Base-by-base conservation (phyloP, 2,329 filamentous ascomycete species). In the Myriosclerotinia duriaeana region DNA sequence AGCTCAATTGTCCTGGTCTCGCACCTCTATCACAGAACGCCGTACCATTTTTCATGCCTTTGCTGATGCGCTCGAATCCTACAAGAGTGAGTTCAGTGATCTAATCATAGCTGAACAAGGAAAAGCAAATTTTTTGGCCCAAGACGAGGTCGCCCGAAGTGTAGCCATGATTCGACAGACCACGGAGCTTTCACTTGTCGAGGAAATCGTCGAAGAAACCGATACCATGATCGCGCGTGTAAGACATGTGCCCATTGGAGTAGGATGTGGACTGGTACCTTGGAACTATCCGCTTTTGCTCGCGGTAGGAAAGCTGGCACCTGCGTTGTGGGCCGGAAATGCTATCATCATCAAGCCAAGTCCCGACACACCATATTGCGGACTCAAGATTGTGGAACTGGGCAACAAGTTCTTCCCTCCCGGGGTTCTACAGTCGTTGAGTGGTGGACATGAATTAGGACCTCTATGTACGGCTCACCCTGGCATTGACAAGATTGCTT, bases 261-360 rank as follows among this genome's bases (percentile, higher is more conserved):
- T 83, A 3, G 77, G 80, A 2, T 82, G 79, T 22, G 85, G 81
- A 68, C 86, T 87, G 69, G 82, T 83, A 20, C 85, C 85, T 1
- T 88, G 85, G 85, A 88, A 87, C 73, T 87, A 81, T 69, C 81
- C 81, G 1, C 66, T 82, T 22, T 78, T 81, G 66, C 76, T 83
- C 1, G 78, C 79, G 17, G 77, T 79, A 53, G 77, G 82, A 52
- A 87, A 87, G 73, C 78, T 84, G 36, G 78, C 76, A 5, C 78
- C 80, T 0, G 78, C 82, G 0, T 74, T 85, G 6, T 75, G 84
- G 36, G 82, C 83, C 0, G 83, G 82, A 22, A 84, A 85, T 73
- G 76, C 79, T 17, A 76, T 86, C 26, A 85, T 86, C 69, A 79
- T 86, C 68, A 84, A 84, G 72, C 84, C 85, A 0, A 87, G 84